Conservation (phyloP, 1,284 basidiomycete species). For the Ceratobasidium sp. region DNA sequence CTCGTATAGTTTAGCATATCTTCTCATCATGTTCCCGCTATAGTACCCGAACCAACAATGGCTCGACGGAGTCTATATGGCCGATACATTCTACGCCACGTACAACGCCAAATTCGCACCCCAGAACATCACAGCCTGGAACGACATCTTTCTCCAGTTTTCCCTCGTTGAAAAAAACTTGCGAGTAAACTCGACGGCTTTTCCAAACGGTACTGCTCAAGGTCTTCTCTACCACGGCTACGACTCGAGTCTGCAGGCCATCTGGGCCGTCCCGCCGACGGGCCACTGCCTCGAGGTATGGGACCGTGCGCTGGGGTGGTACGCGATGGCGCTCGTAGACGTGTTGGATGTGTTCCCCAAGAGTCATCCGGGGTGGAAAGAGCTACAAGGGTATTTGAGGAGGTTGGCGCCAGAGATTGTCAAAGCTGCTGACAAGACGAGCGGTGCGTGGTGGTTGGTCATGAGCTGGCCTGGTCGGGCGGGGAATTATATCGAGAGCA, state of each 20-base stretch:
- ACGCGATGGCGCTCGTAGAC: conserved; percentile 66
- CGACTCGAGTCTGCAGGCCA: conserved; percentile 55
- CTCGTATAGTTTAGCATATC: not conserved
- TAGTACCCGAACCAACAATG: conserved; percentile 46
- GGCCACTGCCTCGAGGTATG: conserved; percentile 66
- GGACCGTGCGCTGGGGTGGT: conserved; percentile 67
- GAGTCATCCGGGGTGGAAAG: conserved; percentile 55
- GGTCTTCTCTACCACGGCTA: conserved; percentile 67
- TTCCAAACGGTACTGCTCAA: conserved; percentile 19
- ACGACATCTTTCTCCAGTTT: conserved; percentile 63
- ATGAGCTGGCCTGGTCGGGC: conserved; percentile 63
- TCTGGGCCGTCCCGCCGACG: conserved; percentile 63
- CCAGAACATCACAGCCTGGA: conserved; percentile 51
- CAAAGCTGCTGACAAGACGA: conserved; percentile 60
- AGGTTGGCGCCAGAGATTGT: conserved; percentile 59
- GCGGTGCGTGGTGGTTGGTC: conserved; percentile 67
- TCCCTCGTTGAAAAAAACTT: conserved; percentile 62
- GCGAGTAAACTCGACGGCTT: conserved; percentile 54
- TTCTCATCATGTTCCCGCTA: not conserved
- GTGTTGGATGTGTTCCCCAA: conserved; percentile 60
- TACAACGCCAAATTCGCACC: conserved; percentile 47
- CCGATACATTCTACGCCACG: conserved; percentile 50
- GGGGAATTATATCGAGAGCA: conserved; percentile 67
- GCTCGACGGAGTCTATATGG: conserved; percentile 48
- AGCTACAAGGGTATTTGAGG: conserved; percentile 57